Evolutionary conservation across 257 asterid species (phyloP).

Genomic region (Jaltomata sinuosa): DNA sequence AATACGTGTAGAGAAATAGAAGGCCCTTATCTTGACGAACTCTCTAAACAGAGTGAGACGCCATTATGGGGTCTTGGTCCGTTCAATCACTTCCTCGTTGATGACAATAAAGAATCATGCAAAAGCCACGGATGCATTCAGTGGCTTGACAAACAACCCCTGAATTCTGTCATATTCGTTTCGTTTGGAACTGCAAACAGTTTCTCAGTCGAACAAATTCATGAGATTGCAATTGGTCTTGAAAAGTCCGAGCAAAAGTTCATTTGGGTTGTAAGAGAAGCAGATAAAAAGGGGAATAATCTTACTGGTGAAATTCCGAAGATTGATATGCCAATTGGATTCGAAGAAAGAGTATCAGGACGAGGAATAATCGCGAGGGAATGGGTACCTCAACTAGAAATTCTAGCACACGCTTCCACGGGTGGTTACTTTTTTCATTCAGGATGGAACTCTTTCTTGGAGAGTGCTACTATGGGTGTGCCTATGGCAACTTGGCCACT

Average conservation of each 20-base stretch:
- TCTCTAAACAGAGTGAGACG: not conserved
- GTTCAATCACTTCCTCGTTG: not conserved
- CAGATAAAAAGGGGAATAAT: not conserved
- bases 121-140: not conserved
- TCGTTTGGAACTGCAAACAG: not conserved
- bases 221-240: not conserved
- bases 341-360: not conserved
- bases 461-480: not conserved
- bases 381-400: not conserved
- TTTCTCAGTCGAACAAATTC: not conserved
- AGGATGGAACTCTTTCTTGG: conserved; percentile 1
- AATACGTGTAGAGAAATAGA: not conserved
- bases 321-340: not conserved
- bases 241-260: not conserved
- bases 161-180: not conserved
- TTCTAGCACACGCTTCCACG: not conserved
- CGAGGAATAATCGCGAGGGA: not conserved
- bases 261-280: not conserved
- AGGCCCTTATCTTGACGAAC: not conserved
- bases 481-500: conserved; percentile 2
- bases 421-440: not conserved
- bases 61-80: conserved; percentile 5
- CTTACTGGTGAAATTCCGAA: not conserved
- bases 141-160: not conserved
- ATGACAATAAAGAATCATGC: too few species aligned